Evolutionary conservation across 2,329 filamentous ascomycete species (phyloP), one percentile per base, ranked within the genome.

Genomic region (Botryotinia narcissicola): DNA sequence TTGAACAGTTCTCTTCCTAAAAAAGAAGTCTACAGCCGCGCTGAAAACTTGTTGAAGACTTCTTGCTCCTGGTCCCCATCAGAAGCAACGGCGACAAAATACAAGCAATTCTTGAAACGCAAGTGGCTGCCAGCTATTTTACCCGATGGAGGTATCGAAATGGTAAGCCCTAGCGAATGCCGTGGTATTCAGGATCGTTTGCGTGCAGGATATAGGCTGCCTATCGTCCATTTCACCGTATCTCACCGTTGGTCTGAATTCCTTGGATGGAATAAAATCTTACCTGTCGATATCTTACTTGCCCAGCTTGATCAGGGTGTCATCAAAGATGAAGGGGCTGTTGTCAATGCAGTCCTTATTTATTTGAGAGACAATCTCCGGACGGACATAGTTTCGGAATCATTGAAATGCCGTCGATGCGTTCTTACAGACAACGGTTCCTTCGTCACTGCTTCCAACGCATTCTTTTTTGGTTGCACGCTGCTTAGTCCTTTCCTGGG

Each of bases 401-500:
- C 73, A 25, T 48, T 80, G 40, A 73, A 22, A 18, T 16, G 1
- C 12, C 64, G 77, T 44, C 40, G 74, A 16, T 80, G 75, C 29
- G 72, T 79, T 74, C 42, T 74, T 4, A 64, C 57, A 7, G 73
- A 46, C 29, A 75, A 54, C 2, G 75, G 70, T 14, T 35, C 9
- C 1, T 77, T 76, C 12, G 54, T 78, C 4, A 61, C 51, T 14
- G 71, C 77, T 29, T 74, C 75, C 20, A 69, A 76, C 5, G 77
- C 74, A 9, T 78, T 80, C 35, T 35, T 67, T 48, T 57, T 48
- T 40, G 70, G 75, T n/a, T 78, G 76, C 29, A 54, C 75, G 0
- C 35, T 70, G 40, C 75, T 80, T 4, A 42, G 71, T 7, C 78
- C 78, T 48, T 80, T 79, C 66, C 48, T 78, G 29, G 74, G 44